A percentile compares a stretch with the other conserved stretches of the same genome.
Evolutionary conservation across 164 flowering plant species (phyloP).

Genomic region (Litsea cubeba): DNA sequence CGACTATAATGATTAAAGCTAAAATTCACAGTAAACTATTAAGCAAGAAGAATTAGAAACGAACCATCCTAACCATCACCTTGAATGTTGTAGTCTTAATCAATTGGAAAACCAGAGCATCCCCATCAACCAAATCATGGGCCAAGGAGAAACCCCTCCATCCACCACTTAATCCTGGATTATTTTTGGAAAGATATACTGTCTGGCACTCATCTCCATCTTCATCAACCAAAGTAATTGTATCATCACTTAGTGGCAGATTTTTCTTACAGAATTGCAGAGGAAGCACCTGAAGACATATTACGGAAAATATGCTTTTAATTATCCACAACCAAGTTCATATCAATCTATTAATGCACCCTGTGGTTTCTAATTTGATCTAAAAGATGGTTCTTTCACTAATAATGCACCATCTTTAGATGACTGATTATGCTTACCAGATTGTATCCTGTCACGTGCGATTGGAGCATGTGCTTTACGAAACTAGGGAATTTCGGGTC

Average conservation of each 20-base stretch:
- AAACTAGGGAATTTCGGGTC: conserved; percentile 45
- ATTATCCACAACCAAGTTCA: not conserved
- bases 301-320: not conserved
- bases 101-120: conserved; percentile 70
- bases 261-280: conserved; percentile 35
- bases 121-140: conserved; percentile 71
- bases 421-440: conserved; percentile 36
- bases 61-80: conserved; percentile 29
- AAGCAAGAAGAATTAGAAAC: not conserved
- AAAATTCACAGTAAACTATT: not conserved
- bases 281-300: conserved; percentile 47
- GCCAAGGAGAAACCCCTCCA: conserved; percentile 73
- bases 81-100: conserved; percentile 44
- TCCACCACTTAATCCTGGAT: conserved; percentile 70
- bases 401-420: too few species aligned
- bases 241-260: conserved; percentile 25
- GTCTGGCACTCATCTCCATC: conserved; percentile 24
- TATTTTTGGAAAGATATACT: conserved; percentile 40
- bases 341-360: not conserved
- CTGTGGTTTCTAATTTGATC: too few species aligned
- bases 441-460: conserved; percentile 71
- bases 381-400: too few species aligned
- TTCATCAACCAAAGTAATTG: conserved; percentile 24
- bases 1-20: not conserved
- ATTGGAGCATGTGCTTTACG: conserved; percentile 64